Base-by-base conservation (phyloP, 2,329 filamentous ascomycete genomes). In the Hypoxylon sp. region DNA sequence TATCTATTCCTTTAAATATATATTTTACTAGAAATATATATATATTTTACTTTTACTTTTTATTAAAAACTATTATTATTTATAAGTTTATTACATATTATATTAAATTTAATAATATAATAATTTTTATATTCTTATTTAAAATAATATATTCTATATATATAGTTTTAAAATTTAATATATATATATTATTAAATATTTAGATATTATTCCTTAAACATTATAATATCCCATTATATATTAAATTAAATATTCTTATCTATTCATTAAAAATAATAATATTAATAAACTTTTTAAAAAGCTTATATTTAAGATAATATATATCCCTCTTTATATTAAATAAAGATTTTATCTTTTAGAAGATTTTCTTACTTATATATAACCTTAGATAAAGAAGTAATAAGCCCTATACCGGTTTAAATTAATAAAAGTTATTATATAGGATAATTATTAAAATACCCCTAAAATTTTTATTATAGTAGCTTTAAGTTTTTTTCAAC, bases 381-480 rank as follows among this genome's bases (percentile, higher is more conserved):
- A 3, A 1, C 10, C 6, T 22, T 22, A 47, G 10, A 47, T 47
- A 47, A 22, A 47, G 2, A 10, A 47, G 10, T 24, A 47, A 24
- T 2, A 19, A 9, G 3, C 17, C 11, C 24, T 22, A 24, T 10
- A 47, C 5, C 1, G 22, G 13, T 11, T 47, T 47, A 47, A 47
- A 47, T 11, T 47, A 47, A 24, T 47, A 47, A 47, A 47, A 47
- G 14, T 47, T 5, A 47, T 24, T 11, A 47, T 24, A 47, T 47
- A 47, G 22, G 22, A 47, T 47, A 47, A 47, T 24, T 10, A 47
- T 47, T 11, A 47, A 24, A 1, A 47, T 47, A 22, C 1, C 3
- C 4, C 13, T 22, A 47, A 47, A 47, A 13, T 47, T 6, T 5
- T 47, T 47, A 47, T 47, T 10, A 22, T 22, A 10, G 4, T 22